A percentile compares a stretch with the other conserved stretches of the same genome.
phyloP scores from a whole-genome alignment of 176 grass and related monocot species.

The Calamus simplicifolius region DNA sequence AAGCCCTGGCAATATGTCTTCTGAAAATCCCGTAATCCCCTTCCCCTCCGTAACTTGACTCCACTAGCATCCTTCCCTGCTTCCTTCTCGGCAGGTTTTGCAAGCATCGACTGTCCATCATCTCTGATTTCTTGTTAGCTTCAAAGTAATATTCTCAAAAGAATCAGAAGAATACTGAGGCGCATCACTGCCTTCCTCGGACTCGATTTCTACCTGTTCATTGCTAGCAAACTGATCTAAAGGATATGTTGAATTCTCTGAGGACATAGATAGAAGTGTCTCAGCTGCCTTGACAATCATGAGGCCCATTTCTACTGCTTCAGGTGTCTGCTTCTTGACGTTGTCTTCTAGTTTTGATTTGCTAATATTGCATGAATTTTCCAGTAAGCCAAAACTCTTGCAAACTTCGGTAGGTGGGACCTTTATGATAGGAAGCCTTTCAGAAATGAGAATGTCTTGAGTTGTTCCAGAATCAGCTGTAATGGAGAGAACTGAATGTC shows the following conservation, averaged over 20 bases:
- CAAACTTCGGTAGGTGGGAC: constrained; percentile 11
- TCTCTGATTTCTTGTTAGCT: constrained; percentile 44
- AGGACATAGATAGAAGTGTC: constrained; percentile 61
- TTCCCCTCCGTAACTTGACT: constrained; percentile 73
- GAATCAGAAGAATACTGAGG: constrained; percentile 47
- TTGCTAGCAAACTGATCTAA: constrained; percentile 5
- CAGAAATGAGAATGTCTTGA: neutral
- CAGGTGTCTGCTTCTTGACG: constrained; percentile 16
- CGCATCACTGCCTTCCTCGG: constrained; percentile 6
- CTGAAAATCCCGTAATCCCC: constrained; percentile 76
- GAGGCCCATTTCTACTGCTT: constrained; percentile 15
- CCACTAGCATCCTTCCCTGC: constrained; percentile 20
- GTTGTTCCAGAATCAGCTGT: neutral
- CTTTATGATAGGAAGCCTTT: neutral
- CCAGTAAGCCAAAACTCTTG: constrained; percentile 5
- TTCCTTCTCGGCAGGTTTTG: constrained; percentile 28
- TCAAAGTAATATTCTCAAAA: constrained; percentile 48
- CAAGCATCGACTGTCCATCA: constrained; percentile 33
- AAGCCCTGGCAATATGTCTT: constrained; percentile 76
- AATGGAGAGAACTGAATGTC: neutral
- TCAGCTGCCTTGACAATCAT: constrained; percentile 40
- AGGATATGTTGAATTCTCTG: constrained; percentile 16
- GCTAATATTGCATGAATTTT: neutral
- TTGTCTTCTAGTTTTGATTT: constrained; percentile 15
- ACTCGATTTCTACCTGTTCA: constrained; percentile 6